Conservation (phyloP, 441 rosid species). For the Gossypium aridum region DNA sequence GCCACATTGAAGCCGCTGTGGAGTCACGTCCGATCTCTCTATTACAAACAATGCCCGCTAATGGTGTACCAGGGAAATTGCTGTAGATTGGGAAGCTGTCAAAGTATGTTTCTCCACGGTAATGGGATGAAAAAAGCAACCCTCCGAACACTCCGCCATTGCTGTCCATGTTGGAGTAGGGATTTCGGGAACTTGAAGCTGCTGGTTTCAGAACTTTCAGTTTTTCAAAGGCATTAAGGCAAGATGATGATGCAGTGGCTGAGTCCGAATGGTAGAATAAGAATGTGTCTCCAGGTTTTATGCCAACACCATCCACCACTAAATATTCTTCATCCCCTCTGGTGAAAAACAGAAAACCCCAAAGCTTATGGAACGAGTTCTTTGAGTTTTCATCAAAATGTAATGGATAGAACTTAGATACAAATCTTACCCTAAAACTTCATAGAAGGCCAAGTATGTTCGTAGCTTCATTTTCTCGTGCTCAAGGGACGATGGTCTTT, state of each 20-base stretch:
- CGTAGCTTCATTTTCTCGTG: slow-evolving; percentile 7
- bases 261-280: slow-evolving; percentile 41
- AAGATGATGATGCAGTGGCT: slow-evolving; percentile 28
- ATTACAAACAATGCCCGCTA: slow-evolving; percentile 36
- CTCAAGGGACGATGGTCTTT: slow-evolving; percentile 9
- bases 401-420: not conserved
- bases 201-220: slow-evolving; percentile 16
- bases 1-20: slow-evolving; percentile 11
- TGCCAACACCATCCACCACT: slow-evolving; percentile 31
- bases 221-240: slow-evolving; percentile 12
- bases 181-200: not conserved
- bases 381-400: not conserved
- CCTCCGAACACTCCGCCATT: slow-evolving; percentile 38
- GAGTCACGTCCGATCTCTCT: slow-evolving; percentile 37
- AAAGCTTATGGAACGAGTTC: not conserved
- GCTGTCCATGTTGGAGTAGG: not conserved
- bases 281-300: slow-evolving; percentile 39
- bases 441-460: slow-evolving; percentile 25
- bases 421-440: slow-evolving; percentile 32
- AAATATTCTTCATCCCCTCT: slow-evolving; percentile 26
- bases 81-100: slow-evolving; percentile 28
- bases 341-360: not conserved
- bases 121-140: slow-evolving; percentile 34
- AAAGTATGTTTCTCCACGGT: slow-evolving; percentile 21
- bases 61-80: slow-evolving; percentile 36